Evolutionary conservation across 2,329 filamentous ascomycete genomes (phyloP), one percentile per base, ranked within the genome.

Genomic region (Chaetomium globosum): DNA sequence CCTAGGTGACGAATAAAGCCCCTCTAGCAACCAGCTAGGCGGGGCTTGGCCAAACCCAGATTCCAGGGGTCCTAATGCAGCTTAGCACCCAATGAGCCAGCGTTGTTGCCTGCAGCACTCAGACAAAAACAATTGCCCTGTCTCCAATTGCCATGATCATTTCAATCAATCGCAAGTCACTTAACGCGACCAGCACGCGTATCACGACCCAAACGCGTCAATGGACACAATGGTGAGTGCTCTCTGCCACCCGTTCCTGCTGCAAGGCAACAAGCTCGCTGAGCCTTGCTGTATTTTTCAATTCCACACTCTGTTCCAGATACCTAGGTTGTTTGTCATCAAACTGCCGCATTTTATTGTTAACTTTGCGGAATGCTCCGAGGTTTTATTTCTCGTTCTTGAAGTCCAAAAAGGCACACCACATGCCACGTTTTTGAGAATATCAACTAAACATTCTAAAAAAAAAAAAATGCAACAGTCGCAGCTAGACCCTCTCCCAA

Each of bases 401-500:
- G 23, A 58, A 59, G 53, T 59, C 46, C 33, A 30, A 43, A 39
- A 30, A 54, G 16, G 8, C 46, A 19, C 31, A 19, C 31, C 48
- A 9, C 21, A 49, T 43, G 21, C 36, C 36, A 55, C n/a, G 7
- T 12, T 54, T 43, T 43, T 21, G 55, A 39, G 54, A 61, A 61
- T 63, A 68, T 67, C 63, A 66, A 68, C 64, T 61, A 64, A 67
- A 57, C 36, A 56, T 28, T 31, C 57, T 43, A 63, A 63, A 66
- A 74, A 71, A 63, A 63, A 63, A 66, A 74, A 71, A 63, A 86
- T 87, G 81, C 82, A 82, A 74, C 84, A 96, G 85, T 96, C 93
- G 71, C 95, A 99, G 80, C 81, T 93, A 71, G 93, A 93, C 74
- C 93, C 94, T 70, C 82, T 98, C 59, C 95, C 95, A 28, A 81